Conservation (phyloP, 148 eudicot species). For the Spergularia bocconei region DNA sequence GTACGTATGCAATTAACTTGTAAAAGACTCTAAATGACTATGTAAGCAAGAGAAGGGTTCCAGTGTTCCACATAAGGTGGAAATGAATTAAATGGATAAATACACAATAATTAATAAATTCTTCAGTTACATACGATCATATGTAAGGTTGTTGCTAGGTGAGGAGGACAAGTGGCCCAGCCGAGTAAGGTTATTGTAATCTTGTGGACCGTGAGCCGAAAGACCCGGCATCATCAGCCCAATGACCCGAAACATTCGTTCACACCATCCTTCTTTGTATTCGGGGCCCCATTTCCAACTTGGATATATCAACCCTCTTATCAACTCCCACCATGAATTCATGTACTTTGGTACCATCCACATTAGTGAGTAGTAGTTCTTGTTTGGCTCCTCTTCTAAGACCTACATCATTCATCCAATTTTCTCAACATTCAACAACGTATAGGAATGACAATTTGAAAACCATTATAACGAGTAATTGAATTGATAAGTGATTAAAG, state of each 20-base stretch:
- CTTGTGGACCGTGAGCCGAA: constrained; percentile 64
- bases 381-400: constrained; percentile 63
- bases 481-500: background rate
- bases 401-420: background rate
- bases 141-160: background rate
- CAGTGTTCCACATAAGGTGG: background rate
- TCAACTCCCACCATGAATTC: constrained; percentile 67
- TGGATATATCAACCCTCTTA: constrained; percentile 56
- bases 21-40: too few species aligned
- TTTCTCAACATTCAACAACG: too few species aligned
- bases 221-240: constrained; percentile 63
- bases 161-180: constrained; percentile 33
- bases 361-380: constrained; percentile 68
- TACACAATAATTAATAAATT: background rate
- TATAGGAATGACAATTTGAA: too few species aligned
- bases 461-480: too few species aligned
- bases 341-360: constrained; percentile 48
- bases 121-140: background rate
- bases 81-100: background rate
- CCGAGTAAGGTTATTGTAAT: constrained; percentile 53
- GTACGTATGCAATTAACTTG: too few species aligned
- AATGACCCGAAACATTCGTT: constrained; percentile 35
- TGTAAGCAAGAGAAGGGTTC: background rate
- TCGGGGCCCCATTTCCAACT: constrained; percentile 37
- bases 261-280: constrained; percentile 50